Base-by-base conservation (phyloP, 768 basidiomycete genomes). In the Naganishia vaughanmartiniae region DNA sequence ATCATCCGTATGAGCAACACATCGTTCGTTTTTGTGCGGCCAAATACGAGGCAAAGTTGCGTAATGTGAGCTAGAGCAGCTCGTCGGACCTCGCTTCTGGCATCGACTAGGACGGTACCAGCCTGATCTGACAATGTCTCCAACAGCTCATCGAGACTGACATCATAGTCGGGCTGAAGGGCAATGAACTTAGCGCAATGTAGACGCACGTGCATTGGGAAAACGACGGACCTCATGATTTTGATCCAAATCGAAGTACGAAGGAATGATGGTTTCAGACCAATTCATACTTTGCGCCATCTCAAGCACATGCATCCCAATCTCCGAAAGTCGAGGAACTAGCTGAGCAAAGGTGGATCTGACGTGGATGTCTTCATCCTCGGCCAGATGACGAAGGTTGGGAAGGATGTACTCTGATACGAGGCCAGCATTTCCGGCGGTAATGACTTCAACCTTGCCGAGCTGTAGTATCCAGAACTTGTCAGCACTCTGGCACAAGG, bases 341-440 rank as follows among this genome's bases (percentile, higher is more conserved):
- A 89, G 90, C 74, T 92, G 90, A 0, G 94, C 96, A 84, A 88
- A 85, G 81, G 90, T 83, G 81, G 87, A 81, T 81, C 96, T 84
- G 4, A 90, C 88, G n/a, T 88, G 89, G 0, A 92, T 85, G 74
- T 97, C 93, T 0, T 88, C 84, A 77, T 98, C 96, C 60, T 87
- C 86, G 0, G 90, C 86, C 9, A 99, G 85, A 72, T 92, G 88
- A 42, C 87, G 86, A 75, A 92, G 87, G 76, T 96, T 91, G 0
- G 93, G 94, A 33, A 98, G 87, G 74, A 98, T 90, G 79, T 97
- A 99, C 80, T 97, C 94, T 0, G 93, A 91, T 76, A 98, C 90
- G 30, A 97, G 90, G 10, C 91, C 75, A 11, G 82, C 72, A 72
- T 84, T 84, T 2, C 79, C 77, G 0, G 81, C 80, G 2, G 80